A percentile compares a stretch with the other conserved stretches of the same genome.
phyloP scores from a whole-genome alignment of 768 basidiomycete genomes.

The Scleroderma citrinum region DNA sequence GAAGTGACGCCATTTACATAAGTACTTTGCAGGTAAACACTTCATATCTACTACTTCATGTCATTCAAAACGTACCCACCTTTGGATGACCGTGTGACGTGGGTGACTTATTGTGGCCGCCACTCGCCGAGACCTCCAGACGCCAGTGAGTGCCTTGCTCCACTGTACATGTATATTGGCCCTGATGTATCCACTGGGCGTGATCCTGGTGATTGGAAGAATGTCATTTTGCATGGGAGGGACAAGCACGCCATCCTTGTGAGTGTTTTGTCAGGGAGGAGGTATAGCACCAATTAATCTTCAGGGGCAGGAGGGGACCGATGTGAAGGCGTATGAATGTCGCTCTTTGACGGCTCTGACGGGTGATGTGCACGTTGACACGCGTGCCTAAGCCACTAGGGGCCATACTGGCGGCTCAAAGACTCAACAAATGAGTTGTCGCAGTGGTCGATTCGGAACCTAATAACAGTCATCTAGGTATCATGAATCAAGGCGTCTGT shows the following conservation, averaged over 20 bases:
- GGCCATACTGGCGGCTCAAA: background rate
- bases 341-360: background rate
- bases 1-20: too few relatives aligned
- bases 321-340: too few relatives aligned
- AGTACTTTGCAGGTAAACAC: too few relatives aligned
- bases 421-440: background rate
- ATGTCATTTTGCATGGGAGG: background rate
- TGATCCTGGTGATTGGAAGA: too few relatives aligned
- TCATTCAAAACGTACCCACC: too few relatives aligned
- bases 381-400: background rate
- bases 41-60: too few relatives aligned
- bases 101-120: too few relatives aligned
- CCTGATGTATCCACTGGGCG: background rate
- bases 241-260: background rate
- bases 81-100: too few relatives aligned
- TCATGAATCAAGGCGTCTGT: background rate
- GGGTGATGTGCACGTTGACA: background rate
- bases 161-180: background rate
- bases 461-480: background rate
- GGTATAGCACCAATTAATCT: background rate
- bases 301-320: too few relatives aligned
- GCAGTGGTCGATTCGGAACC: background rate
- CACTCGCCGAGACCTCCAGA: too few relatives aligned
- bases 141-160: background rate
- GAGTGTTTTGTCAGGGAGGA: background rate